Evolutionary conservation across 345 rosid species (phyloP).

Genomic region (Linum usitatissimum): DNA sequence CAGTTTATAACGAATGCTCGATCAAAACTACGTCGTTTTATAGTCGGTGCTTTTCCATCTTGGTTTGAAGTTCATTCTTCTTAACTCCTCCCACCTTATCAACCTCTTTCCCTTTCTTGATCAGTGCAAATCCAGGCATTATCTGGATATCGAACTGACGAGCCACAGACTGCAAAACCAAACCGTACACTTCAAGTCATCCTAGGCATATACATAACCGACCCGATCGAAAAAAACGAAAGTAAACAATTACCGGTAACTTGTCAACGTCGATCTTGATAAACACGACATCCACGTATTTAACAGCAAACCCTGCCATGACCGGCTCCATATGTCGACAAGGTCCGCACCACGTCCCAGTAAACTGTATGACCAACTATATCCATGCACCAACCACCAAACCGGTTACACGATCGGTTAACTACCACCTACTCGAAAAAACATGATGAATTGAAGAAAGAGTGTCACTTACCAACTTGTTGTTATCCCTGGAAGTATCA

Average conservation of each 20-base stretch:
- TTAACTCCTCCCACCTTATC: conserved; percentile 50
- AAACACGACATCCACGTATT: conserved; percentile 44
- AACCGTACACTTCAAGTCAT: too few species aligned
- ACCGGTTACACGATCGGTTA: background rate
- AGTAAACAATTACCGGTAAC: conserved; percentile 25
- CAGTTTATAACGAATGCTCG: too few species aligned
- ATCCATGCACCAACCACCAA: conserved; percentile 4
- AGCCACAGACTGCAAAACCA: conserved; percentile 34
- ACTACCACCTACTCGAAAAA: background rate
- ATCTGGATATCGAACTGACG: conserved; percentile 25
- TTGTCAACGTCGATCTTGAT: conserved; percentile 67
- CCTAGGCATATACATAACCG: too few species aligned
- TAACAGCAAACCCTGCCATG: conserved; percentile 43
- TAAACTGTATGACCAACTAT: conserved; percentile 60
- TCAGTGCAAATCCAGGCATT: conserved; percentile 48
- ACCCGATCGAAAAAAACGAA: background rate
- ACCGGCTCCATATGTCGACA: conserved; percentile 49
- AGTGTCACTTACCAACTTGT: conserved; percentile 42
- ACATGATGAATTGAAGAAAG: background rate
- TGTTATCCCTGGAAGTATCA: conserved; percentile 38
- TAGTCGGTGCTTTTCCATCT: conserved; percentile 38
- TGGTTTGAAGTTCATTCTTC: conserved; percentile 40
- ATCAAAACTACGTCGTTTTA: background rate
- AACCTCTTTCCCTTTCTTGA: conserved; percentile 53
- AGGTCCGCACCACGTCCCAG: conserved; percentile 78